Evolutionary conservation across 768 basidiomycete species (phyloP), one percentile per base, ranked within the genome.

Genomic region (Lactarius hatsudake): DNA sequence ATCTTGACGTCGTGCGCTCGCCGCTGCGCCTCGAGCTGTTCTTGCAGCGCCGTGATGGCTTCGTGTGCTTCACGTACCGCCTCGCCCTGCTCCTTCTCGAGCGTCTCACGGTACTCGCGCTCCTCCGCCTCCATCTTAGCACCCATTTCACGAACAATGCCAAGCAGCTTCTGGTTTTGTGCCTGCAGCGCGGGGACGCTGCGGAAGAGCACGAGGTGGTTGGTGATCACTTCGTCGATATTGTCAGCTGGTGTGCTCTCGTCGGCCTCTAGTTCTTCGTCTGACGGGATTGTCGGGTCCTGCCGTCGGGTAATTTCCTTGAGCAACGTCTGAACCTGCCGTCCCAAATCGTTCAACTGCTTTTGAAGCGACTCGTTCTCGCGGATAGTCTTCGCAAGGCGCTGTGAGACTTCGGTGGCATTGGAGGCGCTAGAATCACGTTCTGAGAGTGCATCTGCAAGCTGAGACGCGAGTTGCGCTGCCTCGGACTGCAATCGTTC

Each of bases 31-130:
- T 96, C 93, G 15, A 97, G 80, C 75, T 94, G 89, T 17, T 85
- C 80, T 20, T 87, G 87, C 20, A 98, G 80, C 43, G 88, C 85
- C 66, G 88, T 84, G 72, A 98, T 94, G 1, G 92, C 88, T 62
- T 91, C 88, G 66, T 94, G 91, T 0, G 96, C 96, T 77, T 97
- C 94, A 42, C 84, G 83, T 12, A 98, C 83, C 0, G 94, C 93
- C 72, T 89, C 88, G 32, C 81, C 82, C 71, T 93, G 91, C 73
- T 91, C 92, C 71, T 79, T 82, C 70, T 92, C 87, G 76, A 91
- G 84, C 6, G 78, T 75, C 58, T 86, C 87, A 54, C 84, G 83
- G 70, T 90, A 89, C 30, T 93, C 91, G 69, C 81, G 83, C 77
- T 96, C 94, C 71, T 91, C 90, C 6, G 81, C 81, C 78, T 98